Percentiles rank a stretch among this genome's conserved stretches.
Conservation (phyloP, 441 rosid genomes). For the Croton setiger region DNA sequence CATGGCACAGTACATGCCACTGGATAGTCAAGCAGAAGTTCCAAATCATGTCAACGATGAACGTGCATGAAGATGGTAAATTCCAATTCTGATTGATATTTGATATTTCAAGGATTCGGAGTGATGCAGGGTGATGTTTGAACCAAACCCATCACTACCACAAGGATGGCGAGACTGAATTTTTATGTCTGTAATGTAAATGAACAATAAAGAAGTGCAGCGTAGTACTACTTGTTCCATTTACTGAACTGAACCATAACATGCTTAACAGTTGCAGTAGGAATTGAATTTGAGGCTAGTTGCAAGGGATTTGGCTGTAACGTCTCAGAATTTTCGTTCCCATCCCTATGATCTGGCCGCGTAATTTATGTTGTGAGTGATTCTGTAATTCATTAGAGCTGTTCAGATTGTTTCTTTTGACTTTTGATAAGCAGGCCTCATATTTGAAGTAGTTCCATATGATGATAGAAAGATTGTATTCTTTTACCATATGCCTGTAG, state of each 20-base stretch:
- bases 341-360: conserved; percentile 13
- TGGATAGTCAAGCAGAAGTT: conserved; percentile 80
- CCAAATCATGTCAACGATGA: conserved; percentile 63
- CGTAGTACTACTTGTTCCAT: conserved; percentile 23
- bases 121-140: conserved; percentile 13
- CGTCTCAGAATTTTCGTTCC: conserved; percentile 19
- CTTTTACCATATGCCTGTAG: neutral
- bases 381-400: conserved; percentile 5
- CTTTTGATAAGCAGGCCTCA: neutral
- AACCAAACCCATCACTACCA: conserved; percentile 8
- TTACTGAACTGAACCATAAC: conserved; percentile 18
- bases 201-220: conserved; percentile 30
- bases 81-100: neutral
- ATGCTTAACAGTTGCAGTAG: conserved; percentile 24
- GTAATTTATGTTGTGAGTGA: neutral
- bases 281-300: conserved; percentile 19
- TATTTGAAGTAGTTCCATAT: neutral
- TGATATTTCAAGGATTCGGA: conserved; percentile 7
- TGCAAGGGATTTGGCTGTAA: conserved; percentile 28
- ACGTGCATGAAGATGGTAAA: conserved; percentile 38
- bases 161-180: conserved; percentile 23
- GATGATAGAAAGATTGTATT: neutral
- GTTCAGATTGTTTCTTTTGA: neutral
- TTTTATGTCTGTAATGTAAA: conserved; percentile 29
- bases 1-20: conserved; percentile 99